Conservation (phyloP, 768 basidiomycete species). For the Tubosaeta sp. region DNA sequence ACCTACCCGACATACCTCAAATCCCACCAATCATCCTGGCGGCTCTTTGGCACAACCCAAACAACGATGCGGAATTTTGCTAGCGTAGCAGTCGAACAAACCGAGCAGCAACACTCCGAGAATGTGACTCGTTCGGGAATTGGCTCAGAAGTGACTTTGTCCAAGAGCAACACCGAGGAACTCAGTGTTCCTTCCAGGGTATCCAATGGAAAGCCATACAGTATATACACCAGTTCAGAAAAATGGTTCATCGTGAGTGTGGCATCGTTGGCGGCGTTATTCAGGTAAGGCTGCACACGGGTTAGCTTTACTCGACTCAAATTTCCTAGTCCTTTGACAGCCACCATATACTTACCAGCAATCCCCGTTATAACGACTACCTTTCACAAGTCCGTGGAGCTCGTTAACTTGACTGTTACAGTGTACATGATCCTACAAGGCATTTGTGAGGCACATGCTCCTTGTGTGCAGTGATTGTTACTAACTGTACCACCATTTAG, state of each 20-base stretch:
- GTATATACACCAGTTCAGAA: constrained; percentile 49
- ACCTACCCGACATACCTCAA: not conserved
- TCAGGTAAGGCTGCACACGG: constrained; percentile 42
- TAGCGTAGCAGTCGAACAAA: not conserved
- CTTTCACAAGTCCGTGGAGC: constrained; percentile 61
- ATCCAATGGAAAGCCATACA: constrained; percentile 30
- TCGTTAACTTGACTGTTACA: constrained; percentile 76
- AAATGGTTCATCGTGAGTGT: constrained; percentile 69
- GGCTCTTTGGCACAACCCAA: not conserved
- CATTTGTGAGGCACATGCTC: constrained; percentile 32
- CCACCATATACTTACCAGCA: constrained; percentile 77
- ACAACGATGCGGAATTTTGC: not conserved
- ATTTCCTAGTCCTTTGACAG: constrained; percentile 54
- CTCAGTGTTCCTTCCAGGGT: not conserved
- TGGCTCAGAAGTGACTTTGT: not conserved
- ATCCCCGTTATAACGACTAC: constrained; percentile 60
- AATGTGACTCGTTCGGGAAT: not conserved
- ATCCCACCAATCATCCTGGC: not conserved
- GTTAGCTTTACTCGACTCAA: not conserved
- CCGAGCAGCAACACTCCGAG: constrained; percentile 1
- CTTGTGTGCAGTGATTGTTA: not conserved
- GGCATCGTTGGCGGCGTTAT: constrained; percentile 57
- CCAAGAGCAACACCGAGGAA: not conserved
- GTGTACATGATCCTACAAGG: constrained; percentile 53
- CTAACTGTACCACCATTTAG: constrained; percentile 27